Evolutionary conservation across 768 basidiomycete genomes (phyloP), one percentile per base, ranked within the genome.

Genomic region (Collybia nuda): DNA sequence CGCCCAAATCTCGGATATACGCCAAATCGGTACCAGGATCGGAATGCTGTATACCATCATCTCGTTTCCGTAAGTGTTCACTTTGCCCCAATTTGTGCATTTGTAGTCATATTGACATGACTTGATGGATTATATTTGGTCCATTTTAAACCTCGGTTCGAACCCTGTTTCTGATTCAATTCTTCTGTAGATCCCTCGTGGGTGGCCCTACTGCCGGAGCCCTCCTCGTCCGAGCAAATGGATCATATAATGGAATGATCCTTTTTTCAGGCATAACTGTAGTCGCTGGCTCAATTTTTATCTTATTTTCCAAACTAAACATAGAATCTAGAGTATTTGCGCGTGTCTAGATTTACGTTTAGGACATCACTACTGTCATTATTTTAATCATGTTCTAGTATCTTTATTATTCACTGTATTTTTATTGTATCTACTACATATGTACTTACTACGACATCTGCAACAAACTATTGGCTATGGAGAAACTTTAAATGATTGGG

Each of bases 201-300:
- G 85, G 87, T 8, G 82, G 80, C 1, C 87, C 87, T 2, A 73
- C 75, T 11, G 86, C 82, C 11, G 87, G 87, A 0, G 76, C 74
- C 8, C 67, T 89, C 24, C 68, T 88, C 18, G 65, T 72, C 19
- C 63, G 51, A 26, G 64, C 69, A 35, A 67, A 76, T 29, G 82
- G 79, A 7, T 67, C 68, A 0, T 78, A 73, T 52, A 73, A 70
- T 0, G 74, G 76, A 28, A 73, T 85, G 68, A 84, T 85, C 51
- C 62, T 76, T 17, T 80, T 86, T 55, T 76, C 84, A 5, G 86
- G 87, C 24, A 66, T 75, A 38, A 78, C 80, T 18, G 68, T 85
- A 50, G 66, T 88, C 48, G 63, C 75, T 22, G 86, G 87, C 7
- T 85, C 86, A 3, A 50, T 79, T 21, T 70, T 85, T 56, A 71